phyloP scores from a whole-genome alignment of 1,284 basidiomycete genomes.

The Cryptococcus floricola region DNA sequence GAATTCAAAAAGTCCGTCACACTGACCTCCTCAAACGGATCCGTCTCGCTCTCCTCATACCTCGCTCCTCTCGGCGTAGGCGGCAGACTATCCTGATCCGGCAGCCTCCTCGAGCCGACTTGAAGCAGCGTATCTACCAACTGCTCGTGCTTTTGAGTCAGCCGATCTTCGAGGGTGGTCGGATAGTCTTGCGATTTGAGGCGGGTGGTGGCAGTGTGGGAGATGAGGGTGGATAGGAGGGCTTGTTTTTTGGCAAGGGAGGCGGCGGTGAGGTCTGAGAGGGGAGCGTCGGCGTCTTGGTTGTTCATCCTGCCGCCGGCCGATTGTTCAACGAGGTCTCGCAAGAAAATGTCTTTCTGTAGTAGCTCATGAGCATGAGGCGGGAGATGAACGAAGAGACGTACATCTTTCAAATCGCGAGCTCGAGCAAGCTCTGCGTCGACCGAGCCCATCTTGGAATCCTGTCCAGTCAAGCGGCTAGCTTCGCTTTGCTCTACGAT shows the following conservation, averaged over 20 bases:
- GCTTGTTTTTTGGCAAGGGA: slow-evolving; percentile 9
- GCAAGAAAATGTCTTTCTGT: slow-evolving; percentile 24
- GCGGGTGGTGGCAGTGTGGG: slow-evolving; percentile 13
- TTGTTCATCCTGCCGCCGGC: slow-evolving; percentile 16
- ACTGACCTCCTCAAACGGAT: slow-evolving; percentile 30
- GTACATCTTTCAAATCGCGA: slow-evolving; percentile 29
- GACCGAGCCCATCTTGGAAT: slow-evolving; percentile 15
- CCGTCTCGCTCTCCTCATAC: neutral
- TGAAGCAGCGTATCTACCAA: slow-evolving; percentile 23
- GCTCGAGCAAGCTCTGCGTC: slow-evolving; percentile 28
- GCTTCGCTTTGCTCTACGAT: slow-evolving; percentile 20
- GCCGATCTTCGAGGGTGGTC: slow-evolving; percentile 10
- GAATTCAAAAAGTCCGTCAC: slow-evolving; percentile 25
- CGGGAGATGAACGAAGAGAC: neutral
- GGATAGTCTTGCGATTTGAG: slow-evolving; percentile 28
- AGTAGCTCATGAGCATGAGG: neutral
- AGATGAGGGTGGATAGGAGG: slow-evolving; percentile 18
- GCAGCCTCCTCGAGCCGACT: slow-evolving; percentile 22
- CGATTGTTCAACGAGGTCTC: slow-evolving; percentile 23
- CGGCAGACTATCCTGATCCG: slow-evolving; percentile 27
- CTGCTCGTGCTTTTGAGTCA: slow-evolving; percentile 11
- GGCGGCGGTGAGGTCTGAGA: neutral
- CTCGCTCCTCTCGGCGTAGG: slow-evolving; percentile 17
- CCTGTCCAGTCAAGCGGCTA: slow-evolving; percentile 22
- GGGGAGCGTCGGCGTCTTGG: slow-evolving; percentile 21